A percentile compares a stretch with the other conserved stretches of the same genome.
These are phyloP conservation scores for Colletotrichum spaethianum DNA, from an alignment of 2,329 filamentous ascomycete genomes.

Conservation along the genomic window DNA sequence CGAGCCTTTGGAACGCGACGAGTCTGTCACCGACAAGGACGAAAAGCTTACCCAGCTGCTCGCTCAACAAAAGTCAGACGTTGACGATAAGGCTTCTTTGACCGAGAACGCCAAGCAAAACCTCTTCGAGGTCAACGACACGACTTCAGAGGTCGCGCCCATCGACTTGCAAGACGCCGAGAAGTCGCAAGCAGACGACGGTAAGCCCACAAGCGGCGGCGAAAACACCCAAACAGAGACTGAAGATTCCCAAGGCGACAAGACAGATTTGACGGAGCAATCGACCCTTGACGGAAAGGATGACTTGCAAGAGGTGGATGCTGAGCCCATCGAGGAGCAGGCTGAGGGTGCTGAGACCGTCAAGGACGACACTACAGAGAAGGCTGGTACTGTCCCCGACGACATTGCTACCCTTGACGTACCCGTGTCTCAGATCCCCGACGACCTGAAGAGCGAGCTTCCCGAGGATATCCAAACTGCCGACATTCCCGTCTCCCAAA, in stretches of 20 bases:
- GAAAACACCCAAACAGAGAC: slow-evolving; percentile 41
- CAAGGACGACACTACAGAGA: slow-evolving; percentile 34
- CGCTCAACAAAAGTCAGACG: slow-evolving; percentile 31
- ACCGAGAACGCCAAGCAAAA: slow-evolving; percentile 41
- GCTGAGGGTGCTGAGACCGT: slow-evolving; percentile 9
- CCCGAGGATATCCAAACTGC: slow-evolving; percentile 41
- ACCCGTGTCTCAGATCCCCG: slow-evolving; percentile 34
- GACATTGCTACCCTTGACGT: slow-evolving; percentile 34
- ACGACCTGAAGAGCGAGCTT: slow-evolving; percentile 32
- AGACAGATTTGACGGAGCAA: slow-evolving; percentile 38
- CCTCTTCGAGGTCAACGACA: slow-evolving; percentile 40
- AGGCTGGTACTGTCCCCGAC: slow-evolving; percentile 18
- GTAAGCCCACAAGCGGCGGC: slow-evolving; percentile 34
- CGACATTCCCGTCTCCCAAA: slow-evolving; percentile 38
- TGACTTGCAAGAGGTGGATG: slow-evolving; percentile 37
- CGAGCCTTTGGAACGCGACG: slow-evolving; percentile 30
- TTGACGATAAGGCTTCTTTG: slow-evolving; percentile 29
- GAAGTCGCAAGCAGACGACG: slow-evolving; percentile 32
- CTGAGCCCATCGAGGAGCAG: slow-evolving; percentile 35
- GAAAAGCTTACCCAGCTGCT: slow-evolving; percentile 38
- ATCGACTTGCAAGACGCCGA: slow-evolving; percentile 39
- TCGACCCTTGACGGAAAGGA: slow-evolving; percentile 33
- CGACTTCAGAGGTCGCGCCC: slow-evolving; percentile 40
- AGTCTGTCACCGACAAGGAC: slow-evolving; percentile 37
- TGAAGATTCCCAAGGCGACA: slow-evolving; percentile 39